These are phyloP conservation scores for Rhipidocladum racemiflorum DNA, from an alignment of 176 grass and related monocot species.

Conservation along the genomic window DNA sequence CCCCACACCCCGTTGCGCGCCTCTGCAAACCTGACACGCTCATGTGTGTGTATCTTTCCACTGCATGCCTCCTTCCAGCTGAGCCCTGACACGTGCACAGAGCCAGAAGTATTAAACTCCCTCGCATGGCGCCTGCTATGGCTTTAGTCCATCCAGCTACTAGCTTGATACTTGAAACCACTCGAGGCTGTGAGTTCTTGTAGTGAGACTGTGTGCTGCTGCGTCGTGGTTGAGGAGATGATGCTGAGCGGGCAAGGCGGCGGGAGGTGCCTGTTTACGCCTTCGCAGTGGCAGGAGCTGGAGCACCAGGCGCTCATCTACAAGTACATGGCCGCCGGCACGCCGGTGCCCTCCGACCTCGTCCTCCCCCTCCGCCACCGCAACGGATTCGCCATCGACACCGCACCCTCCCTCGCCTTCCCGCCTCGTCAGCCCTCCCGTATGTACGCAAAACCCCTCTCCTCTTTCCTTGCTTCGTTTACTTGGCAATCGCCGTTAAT, in stretches of 20 bases:
- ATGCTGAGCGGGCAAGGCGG: constrained; percentile 57
- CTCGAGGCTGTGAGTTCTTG: neutral
- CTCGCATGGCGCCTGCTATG: neutral
- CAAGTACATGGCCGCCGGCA: constrained; percentile 85
- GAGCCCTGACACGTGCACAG: neutral
- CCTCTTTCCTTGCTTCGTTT: neutral
- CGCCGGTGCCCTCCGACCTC: constrained; percentile 78
- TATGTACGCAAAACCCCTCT: constrained; percentile 7
- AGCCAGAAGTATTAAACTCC: neutral
- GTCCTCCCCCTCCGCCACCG: constrained; percentile 61
- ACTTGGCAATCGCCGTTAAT: neutral
- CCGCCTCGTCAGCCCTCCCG: constrained; percentile 48
- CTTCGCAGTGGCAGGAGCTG: constrained; percentile 91
- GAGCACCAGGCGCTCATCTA: constrained; percentile 95
- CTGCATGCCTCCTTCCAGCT: neutral
- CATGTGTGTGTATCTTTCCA: neutral
- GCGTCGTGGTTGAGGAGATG: neutral
- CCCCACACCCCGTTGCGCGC: neutral
- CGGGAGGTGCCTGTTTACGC: constrained; percentile 60
- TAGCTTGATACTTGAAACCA: neutral
- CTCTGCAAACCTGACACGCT: constrained; percentile 8
- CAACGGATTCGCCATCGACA: constrained; percentile 45
- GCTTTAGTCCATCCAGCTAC: neutral
- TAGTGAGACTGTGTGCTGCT: neutral
- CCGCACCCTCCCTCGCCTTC: constrained; percentile 61